Conservation (phyloP, 345 rosid genomes). For the Geranium brycei region DNA sequence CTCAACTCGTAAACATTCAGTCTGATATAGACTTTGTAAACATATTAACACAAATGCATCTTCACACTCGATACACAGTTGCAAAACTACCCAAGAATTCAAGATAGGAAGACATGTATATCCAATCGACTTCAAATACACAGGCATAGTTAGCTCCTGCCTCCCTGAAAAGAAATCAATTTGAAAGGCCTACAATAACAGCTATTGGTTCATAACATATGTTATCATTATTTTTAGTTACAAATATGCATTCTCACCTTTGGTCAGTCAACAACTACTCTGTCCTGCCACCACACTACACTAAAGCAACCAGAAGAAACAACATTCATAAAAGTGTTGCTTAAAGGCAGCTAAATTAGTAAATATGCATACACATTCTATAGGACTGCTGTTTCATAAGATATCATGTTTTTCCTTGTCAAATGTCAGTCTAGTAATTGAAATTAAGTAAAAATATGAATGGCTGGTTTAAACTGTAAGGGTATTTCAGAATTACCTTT, state of each 20-base stretch:
- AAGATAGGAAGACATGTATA: not conserved
- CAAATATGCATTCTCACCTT: not conserved
- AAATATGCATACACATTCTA: too few relatives aligned
- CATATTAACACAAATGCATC: not conserved
- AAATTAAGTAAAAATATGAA: not conserved
- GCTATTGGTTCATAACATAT: not conserved
- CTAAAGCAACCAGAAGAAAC: not conserved
- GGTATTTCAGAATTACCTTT: slow-evolving; percentile 31
- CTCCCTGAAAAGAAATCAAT: not conserved
- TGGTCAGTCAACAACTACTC: not conserved
- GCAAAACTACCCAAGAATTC: not conserved
- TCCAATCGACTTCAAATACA: not conserved
- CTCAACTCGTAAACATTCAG: not conserved
- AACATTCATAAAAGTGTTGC: too few relatives aligned
- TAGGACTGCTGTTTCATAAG: too few relatives aligned
- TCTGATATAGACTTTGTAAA: not conserved
- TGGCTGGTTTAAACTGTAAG: not conserved
- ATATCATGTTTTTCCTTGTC: too few relatives aligned
- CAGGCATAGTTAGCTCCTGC: not conserved
- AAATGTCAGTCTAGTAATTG: not conserved
- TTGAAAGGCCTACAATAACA: not conserved
- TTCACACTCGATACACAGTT: too few relatives aligned
- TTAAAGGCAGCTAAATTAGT: too few relatives aligned
- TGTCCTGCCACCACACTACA: not conserved
- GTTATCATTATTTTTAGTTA: not conserved